phyloP scores from a whole-genome alignment of 768 basidiomycete species.

The Dioszegia aurantiaca region DNA sequence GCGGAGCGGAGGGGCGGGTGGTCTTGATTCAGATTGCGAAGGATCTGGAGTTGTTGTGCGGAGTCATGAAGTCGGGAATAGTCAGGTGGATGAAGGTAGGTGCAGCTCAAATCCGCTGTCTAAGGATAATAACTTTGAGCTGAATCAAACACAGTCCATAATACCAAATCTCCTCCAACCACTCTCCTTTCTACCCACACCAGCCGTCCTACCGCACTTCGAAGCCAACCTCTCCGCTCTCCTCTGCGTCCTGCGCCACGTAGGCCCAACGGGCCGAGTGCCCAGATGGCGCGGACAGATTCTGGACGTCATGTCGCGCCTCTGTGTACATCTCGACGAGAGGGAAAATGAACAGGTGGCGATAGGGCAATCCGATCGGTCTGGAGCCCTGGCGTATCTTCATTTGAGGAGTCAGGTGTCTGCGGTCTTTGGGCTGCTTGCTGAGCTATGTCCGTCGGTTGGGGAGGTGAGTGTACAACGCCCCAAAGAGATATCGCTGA shows the following conservation, averaged over 20 bases:
- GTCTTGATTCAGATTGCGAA: conserved; percentile 35
- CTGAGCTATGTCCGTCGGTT: conserved; percentile 12
- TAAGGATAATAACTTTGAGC: not conserved
- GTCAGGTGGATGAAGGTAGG: conserved; percentile 49
- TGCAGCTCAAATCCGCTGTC: not conserved
- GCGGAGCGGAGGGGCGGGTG: conserved; percentile 32
- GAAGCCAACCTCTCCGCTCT: conserved; percentile 40
- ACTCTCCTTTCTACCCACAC: conserved; percentile 36
- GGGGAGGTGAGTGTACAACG: conserved; percentile 18
- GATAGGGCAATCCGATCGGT: not conserved
- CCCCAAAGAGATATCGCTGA: conserved; percentile 5
- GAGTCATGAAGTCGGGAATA: conserved; percentile 37
- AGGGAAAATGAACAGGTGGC: conserved; percentile 10
- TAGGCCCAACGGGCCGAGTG: conserved; percentile 32
- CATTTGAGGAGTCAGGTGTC: not conserved
- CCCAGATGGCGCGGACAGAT: conserved; percentile 49
- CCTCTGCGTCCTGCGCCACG: conserved; percentile 23
- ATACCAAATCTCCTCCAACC: conserved; percentile 46
- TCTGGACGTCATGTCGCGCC: conserved; percentile 32
- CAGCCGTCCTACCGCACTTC: conserved; percentile 31
- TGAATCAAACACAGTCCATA: conserved; percentile 29
- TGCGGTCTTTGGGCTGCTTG: conserved; percentile 11
- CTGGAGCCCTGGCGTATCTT: not conserved
- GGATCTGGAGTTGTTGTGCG: conserved; percentile 37
- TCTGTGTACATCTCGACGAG: conserved; percentile 31